Base-by-base conservation (phyloP, 768 basidiomycete species). In the Psilocybe cyanescens region DNA sequence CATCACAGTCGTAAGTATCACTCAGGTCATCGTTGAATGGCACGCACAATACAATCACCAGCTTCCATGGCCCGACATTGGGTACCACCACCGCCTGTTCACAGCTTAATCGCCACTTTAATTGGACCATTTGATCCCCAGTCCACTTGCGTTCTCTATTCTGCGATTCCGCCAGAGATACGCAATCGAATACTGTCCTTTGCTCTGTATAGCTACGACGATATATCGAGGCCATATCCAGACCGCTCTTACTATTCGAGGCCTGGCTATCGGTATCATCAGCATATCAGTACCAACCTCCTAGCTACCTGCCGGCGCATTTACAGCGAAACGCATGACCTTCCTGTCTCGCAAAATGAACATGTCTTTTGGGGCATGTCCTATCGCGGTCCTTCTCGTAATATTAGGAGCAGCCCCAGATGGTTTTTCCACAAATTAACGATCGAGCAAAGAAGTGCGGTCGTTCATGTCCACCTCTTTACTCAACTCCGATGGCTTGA, bases 301-400 rank as follows among this genome's bases (percentile, higher is more conserved):
- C 48, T 64, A 12, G 55, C 55, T 29, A 61, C 63, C 14, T 64
- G 63, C 33, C 59, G 55, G 4, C 63, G 51, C 28, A 64, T 61
- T 9, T 64, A 60, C 45, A 45, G 19, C 44, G 63, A 64, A 37
- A 58, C 63, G 4, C 63, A 61, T 28, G 47, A 57, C n/a, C 50
- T 60, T 16, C 59, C 63, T 14, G 39, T 64, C 8, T 64, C 63
- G 2, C 56, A 29, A 17, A 64, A 64, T 35, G 63, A 64, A 24
- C 63, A 64, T 45, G 59, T 58, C 9, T 64, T 64, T 45, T 64
- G 63, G 63, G 44, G 41, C 33, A 45, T 45, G n/a, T 5, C n/a
- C 3, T n/a, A 5, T 3, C 51, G 57, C 3, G 62, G 57, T 31
- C 62, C 62, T 14, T 8, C 19, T 8, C 44, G 39, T 16, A 4